A percentile compares a stretch with the other conserved stretches of the same genome.
Conservation (phyloP, 208 protist genomes). For the Leishmania tropica region DNA sequence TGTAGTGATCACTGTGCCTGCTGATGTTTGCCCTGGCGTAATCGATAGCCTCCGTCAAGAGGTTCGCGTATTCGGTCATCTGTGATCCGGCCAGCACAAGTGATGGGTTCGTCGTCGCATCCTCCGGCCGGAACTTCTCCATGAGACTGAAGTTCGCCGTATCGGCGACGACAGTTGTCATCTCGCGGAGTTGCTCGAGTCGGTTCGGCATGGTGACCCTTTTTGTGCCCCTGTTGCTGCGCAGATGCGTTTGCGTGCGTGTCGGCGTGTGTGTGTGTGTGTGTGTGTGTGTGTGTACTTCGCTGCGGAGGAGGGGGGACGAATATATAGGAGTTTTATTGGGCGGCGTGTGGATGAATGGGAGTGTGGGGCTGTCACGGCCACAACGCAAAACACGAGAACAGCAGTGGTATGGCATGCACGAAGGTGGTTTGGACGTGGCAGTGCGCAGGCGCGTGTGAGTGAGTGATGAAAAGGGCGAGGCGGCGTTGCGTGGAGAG, state of each 20-base stretch:
- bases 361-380: background rate
- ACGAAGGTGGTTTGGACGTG: background rate
- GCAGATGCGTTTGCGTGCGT: background rate
- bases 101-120: slow-evolving; percentile 98
- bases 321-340: background rate
- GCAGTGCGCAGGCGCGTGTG: background rate
- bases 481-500: background rate
- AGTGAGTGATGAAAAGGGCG: background rate
- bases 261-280: background rate
- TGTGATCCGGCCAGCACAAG: slow-evolving; percentile 93
- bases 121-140: slow-evolving; percentile 92
- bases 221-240: no score
- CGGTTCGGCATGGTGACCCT: slow-evolving; percentile 46
- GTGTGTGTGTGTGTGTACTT: background rate
- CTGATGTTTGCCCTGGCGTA: slow-evolving; percentile 87
- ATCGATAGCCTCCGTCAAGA: slow-evolving; percentile 89
- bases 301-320: background rate
- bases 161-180: slow-evolving; percentile 94
- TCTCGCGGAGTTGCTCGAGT: slow-evolving; percentile 72
- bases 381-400: background rate
- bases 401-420: background rate
- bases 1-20: slow-evolving; percentile 49
- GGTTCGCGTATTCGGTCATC: slow-evolving; percentile 84
- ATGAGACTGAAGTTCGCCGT: slow-evolving; percentile 97
- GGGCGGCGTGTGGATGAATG: background rate